Base-by-base conservation (phyloP, 345 rosid species). In the Kandelia obovata region DNA sequence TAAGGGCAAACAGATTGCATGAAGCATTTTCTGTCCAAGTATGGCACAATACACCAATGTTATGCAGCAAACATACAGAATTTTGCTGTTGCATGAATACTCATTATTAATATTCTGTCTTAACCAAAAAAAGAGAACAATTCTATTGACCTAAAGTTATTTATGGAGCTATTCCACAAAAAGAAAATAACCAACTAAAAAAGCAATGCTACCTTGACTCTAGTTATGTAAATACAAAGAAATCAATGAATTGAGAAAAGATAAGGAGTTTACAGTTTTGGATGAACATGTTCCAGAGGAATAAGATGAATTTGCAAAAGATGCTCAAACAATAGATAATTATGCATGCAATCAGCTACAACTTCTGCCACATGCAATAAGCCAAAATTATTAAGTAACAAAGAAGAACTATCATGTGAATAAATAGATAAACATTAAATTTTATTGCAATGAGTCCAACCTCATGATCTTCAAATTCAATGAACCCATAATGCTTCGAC, bases 401-500 rank as follows among this genome's bases (percentile, higher is more conserved):
- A 8, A 35, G 26, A 55, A 39, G 19, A 61, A 59, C 20, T 23
- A 2, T 23, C 37, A 68, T 39, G 2, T 11, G 47, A 39, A 11
- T 43, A 43, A 43, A 43, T 11, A 43, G 4, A 15, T 15, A n/a
- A 9, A 67, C 32, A 55, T 7, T 31, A 47, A 56, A 46, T 17
- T 17, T 23, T 20, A 28, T 60, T 21, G 34, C 19, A 60, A 19
- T 8, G 34, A 68, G 10, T 20, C 23, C 71, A 64, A 90, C 99
- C 94, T 95, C 96, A 57, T 97, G 79, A 70, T 86, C 85, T 61
- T 87, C 88, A 56, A 95, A 90, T 71, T 95, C 82, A 4, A 92
- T 83, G 84, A 95, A 95, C 49, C 98, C 97, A 80, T 80, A 95
- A 81, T 95, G 99, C 83, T 85, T 95, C 0, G 98, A 92, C 66